phyloP scores from a whole-genome alignment of 2,329 filamentous ascomycete species.

The Lachnellula hyalina region DNA sequence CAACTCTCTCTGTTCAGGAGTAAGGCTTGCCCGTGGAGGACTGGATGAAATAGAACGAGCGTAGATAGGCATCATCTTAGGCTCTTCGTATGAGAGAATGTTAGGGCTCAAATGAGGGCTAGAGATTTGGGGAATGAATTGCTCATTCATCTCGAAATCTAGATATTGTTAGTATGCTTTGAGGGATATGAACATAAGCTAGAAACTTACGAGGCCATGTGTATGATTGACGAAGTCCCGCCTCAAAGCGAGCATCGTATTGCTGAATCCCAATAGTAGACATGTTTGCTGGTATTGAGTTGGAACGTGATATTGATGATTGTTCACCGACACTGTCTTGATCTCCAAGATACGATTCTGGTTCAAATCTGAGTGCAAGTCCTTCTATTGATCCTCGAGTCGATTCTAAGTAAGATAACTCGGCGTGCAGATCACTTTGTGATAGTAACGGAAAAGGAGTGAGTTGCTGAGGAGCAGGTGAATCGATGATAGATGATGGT shows the following conservation, averaged over 20 bases:
- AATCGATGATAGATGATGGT: conserved; percentile 19
- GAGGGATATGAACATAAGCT: not conserved
- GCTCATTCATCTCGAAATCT: conserved; percentile 30
- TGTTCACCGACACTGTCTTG: conserved; percentile 10
- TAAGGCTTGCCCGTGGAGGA: conserved; percentile 49
- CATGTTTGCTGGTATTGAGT: conserved; percentile 26
- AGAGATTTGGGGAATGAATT: conserved; percentile 26
- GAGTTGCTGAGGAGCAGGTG: conserved; percentile 23
- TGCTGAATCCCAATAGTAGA: conserved; percentile 30
- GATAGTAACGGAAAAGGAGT: conserved; percentile 27
- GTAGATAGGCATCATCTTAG: conserved; percentile 29
- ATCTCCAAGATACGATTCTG: conserved; percentile 19
- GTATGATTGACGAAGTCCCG: conserved; percentile 25
- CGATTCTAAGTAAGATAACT: conserved; percentile 26
- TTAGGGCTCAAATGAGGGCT: conserved; percentile 22
- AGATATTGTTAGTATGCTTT: conserved; percentile 13
- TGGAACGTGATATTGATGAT: conserved; percentile 20
- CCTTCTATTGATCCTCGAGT: conserved; percentile 21
- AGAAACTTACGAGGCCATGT: conserved; percentile 31
- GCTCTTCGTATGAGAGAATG: conserved; percentile 28
- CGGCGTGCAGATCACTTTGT: conserved; percentile 24
- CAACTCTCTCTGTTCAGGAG: conserved; percentile 55
- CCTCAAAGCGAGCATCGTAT: conserved; percentile 29
- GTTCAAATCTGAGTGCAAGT: conserved; percentile 24
- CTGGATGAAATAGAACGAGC: conserved; percentile 44